Percentiles rank a stretch among this genome's conserved stretches.
Evolutionary conservation across 306 rosid genomes (phyloP).

Genomic region (Trichosanthes truncata): DNA sequence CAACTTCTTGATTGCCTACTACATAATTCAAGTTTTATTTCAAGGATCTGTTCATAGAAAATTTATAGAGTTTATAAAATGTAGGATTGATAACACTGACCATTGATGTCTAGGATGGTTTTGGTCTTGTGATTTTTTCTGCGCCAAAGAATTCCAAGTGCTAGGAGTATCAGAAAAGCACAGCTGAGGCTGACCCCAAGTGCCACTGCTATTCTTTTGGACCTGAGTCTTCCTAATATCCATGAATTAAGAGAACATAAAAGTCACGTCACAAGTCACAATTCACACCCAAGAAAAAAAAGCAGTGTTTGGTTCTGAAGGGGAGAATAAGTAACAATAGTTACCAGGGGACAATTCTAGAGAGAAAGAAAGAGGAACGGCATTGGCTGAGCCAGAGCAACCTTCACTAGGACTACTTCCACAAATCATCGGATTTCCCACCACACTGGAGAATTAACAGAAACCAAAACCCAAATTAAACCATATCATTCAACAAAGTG

Average conservation of each 20-base stretch:
- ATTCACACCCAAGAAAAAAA: background rate
- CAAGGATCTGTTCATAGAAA: background rate
- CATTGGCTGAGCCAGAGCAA: slow-evolving; percentile 61
- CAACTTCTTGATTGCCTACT: slow-evolving; percentile 70
- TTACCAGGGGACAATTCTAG: slow-evolving; percentile 51
- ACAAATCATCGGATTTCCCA: slow-evolving; percentile 85
- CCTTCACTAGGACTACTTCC: slow-evolving; percentile 56
- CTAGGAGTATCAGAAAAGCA: slow-evolving; percentile 38
- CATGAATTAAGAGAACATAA: background rate
- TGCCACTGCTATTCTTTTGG: slow-evolving; percentile 64
- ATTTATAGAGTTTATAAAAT: background rate
- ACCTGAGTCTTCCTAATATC: slow-evolving; percentile 43
- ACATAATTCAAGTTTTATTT: slow-evolving; percentile 4
- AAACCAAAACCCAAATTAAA: slow-evolving; percentile 9
- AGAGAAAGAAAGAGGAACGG: slow-evolving; percentile 49
- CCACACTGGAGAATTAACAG: slow-evolving; percentile 37
- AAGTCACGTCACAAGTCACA: background rate
- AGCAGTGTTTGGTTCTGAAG: background rate
- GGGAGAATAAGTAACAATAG: background rate
- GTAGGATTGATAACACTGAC: slow-evolving; percentile 27
- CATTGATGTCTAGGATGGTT: slow-evolving; percentile 51
- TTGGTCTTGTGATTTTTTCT: slow-evolving; percentile 49
- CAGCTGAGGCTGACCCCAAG: slow-evolving; percentile 71
- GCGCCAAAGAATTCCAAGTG: slow-evolving; percentile 46
- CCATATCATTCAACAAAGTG: slow-evolving; percentile 3